Evolutionary conservation across 1,284 basidiomycete genomes (phyloP), one percentile per base, ranked within the genome.

Genomic region (Abortiporus biennis): DNA sequence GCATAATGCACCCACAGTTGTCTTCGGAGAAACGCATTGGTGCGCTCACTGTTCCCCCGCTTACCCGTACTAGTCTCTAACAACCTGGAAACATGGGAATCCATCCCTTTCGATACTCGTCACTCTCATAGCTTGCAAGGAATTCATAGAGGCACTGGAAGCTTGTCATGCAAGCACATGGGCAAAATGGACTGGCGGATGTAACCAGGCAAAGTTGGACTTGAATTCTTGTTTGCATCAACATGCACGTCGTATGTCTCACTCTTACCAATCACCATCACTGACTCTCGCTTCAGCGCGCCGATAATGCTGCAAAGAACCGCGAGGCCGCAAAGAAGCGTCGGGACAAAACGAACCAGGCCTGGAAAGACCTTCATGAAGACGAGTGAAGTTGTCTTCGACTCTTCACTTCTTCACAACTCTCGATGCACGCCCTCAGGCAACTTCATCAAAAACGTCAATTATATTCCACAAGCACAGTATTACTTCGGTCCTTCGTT

Each of bases 191-290:
- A 75, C 78, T 2, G 84, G 84, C 15, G 73, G 69, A 20, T 92
- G 90, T 61, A 92, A 92, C 57, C 64, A 62, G 40, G 70, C 76
- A 39, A 91, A 91, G 63, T 64, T 75, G 39, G 74, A 78, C 38
- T 67, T 92, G 53, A 86, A 85, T 53, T 64, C 72, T 51, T 92
- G 89, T 67, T 67, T 92, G 37, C 72, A 80, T 42, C 66, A 76
- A 63, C 88, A 92, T 77, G 89, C 89, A 56, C 53, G 71, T 58
- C 31, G 20, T 25, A 22, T 24, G 35, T 25, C 31, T 15, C 25
- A 9, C 13, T 36, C 38, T 36, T 38, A 11, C 17, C 25, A 23
- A 44, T 33, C 15, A 45, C 30, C 17, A 32, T 38, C 25, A 23
- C 39, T 4, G 35, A 21, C 17, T 33, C 16, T 29, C 39, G 17